Evolutionary conservation across 202 grass and related monocot genomes (phyloP).

Genomic region (Dendrocalamus latiflorus): DNA sequence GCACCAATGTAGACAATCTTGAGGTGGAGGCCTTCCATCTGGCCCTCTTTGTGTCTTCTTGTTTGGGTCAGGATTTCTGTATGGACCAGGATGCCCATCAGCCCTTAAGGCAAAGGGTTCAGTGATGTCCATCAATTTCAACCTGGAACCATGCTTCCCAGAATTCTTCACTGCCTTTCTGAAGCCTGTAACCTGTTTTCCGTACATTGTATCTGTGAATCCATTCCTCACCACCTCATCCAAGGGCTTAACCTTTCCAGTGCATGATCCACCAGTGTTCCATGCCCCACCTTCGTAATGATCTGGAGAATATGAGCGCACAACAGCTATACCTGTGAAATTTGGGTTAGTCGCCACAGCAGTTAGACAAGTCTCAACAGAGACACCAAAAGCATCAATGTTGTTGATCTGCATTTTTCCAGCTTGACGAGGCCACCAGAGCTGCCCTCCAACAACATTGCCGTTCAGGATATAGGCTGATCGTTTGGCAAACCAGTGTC

Average conservation of each 20-base stretch:
- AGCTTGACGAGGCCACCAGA: conserved; percentile 69
- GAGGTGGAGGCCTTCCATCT: conserved; percentile 86
- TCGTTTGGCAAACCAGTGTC: conserved; percentile 91
- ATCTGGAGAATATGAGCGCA: conserved; percentile 83
- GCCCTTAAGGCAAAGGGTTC: conserved; percentile 61
- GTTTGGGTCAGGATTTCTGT: conserved; percentile 79
- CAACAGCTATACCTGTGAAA: conserved; percentile 67
- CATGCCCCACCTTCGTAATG: conserved; percentile 93
- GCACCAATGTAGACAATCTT: conserved; percentile 96
- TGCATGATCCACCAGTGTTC: conserved; percentile 94
- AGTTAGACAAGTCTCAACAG: conserved; percentile 71
- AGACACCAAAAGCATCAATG: conserved; percentile 73
- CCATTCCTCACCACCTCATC: conserved; percentile 58
- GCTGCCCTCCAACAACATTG: conserved; percentile 75
- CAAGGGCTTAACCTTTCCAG: conserved; percentile 67
- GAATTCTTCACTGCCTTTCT: conserved; percentile 49
- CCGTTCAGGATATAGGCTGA: conserved; percentile 65
- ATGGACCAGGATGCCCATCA: conserved; percentile 92
- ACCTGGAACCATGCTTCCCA: conserved; percentile 36
- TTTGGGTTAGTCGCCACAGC: conserved; percentile 64
- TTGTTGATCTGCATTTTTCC: conserved; percentile 83
- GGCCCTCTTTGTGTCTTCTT: conserved; percentile 86
- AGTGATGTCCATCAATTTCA: conserved; percentile 92
- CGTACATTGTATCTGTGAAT: conserved; percentile 73
- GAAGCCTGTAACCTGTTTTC: conserved; percentile 62